Conservation (phyloP, 306 rosid genomes). For the Pyrus pyrifolia region DNA sequence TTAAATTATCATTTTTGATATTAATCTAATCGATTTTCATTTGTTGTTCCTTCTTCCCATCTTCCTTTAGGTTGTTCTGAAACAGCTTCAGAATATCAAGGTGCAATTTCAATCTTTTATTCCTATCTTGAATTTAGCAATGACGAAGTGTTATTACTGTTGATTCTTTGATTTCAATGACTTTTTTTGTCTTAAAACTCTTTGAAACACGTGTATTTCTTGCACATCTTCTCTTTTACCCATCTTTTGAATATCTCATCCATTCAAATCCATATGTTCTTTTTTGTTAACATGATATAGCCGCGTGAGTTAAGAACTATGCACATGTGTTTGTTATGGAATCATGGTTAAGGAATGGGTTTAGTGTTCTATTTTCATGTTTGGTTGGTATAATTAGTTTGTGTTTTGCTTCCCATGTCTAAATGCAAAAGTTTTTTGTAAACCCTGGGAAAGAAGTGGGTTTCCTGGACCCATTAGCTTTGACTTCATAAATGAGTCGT, state of each 20-base stretch:
- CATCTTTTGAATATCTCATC: neutral
- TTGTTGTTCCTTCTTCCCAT: slow-evolving; percentile 2
- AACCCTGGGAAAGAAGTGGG: neutral
- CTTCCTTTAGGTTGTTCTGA: slow-evolving; percentile 56
- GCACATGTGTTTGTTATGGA: neutral
- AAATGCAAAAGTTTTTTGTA: neutral
- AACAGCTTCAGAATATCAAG: slow-evolving; percentile 74
- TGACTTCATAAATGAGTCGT: neutral
- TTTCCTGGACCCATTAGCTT: neutral
- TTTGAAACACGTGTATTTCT: neutral
- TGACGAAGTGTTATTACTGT: neutral
- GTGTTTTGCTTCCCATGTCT: neutral
- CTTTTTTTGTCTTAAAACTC: neutral
- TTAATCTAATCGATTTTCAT: slow-evolving; percentile 14
- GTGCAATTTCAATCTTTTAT: slow-evolving; percentile 33
- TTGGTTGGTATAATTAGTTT: neutral
- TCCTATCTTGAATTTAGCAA: slow-evolving; percentile 15
- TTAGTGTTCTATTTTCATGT: neutral
- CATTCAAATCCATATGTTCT: neutral
- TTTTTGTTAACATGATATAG: neutral
- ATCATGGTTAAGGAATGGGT: neutral
- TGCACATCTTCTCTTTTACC: neutral
- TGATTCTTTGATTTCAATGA: neutral
- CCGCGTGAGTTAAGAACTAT: neutral
- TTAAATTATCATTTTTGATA: neutral